A percentile compares a stretch with the other conserved stretches of the same genome.
Evolutionary conservation across 306 rosid genomes (phyloP).

Genomic region (Gastrolobium villosum): DNA sequence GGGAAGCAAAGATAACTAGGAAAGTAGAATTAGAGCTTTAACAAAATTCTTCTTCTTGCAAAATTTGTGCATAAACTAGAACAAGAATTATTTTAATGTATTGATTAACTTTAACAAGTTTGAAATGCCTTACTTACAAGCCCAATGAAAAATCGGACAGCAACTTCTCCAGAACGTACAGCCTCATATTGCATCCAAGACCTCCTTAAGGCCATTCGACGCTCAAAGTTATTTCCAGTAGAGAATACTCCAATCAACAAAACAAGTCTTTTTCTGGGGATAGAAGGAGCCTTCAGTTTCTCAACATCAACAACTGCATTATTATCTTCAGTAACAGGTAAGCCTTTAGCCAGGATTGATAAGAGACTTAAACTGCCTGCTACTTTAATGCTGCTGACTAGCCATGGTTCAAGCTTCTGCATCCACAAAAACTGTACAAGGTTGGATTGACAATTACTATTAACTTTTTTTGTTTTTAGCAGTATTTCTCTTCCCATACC

Average conservation of each 20-base stretch:
- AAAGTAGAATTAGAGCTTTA: conserved; percentile 36
- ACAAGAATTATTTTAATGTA: conserved; percentile 22
- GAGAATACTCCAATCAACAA: conserved; percentile 90
- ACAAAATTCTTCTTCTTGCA: conserved; percentile 10
- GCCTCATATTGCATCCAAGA: conserved; percentile 95
- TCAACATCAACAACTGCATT: conserved; percentile 70
- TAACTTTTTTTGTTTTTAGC: conserved; percentile 26
- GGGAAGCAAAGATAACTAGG: conserved; percentile 7
- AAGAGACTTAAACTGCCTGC: conserved; percentile 71
- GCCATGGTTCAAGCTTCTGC: conserved; percentile 98
- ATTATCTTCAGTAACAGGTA: conserved; percentile 88
- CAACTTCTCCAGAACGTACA: conserved; percentile 85
- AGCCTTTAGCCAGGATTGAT: conserved; percentile 90
- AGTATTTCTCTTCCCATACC: conserved; percentile 55
- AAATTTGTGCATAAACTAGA: conserved; percentile 35
- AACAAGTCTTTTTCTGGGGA: conserved; percentile 68
- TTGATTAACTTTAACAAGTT: conserved; percentile 29
- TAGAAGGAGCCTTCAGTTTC: conserved; percentile 77
- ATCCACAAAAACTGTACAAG: conserved; percentile 45
- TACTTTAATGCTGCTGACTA: conserved; percentile 71
- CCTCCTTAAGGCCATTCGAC: conserved; percentile 94
- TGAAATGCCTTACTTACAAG: conserved; percentile 74
- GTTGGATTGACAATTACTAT: conserved; percentile 45
- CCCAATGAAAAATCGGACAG: conserved; percentile 92
- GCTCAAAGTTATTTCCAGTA: conserved; percentile 91